A percentile compares a stretch with the other conserved stretches of the same genome.
Evolutionary conservation across 1,284 basidiomycete species (phyloP).

Genomic region (Moniliella sp.): DNA sequence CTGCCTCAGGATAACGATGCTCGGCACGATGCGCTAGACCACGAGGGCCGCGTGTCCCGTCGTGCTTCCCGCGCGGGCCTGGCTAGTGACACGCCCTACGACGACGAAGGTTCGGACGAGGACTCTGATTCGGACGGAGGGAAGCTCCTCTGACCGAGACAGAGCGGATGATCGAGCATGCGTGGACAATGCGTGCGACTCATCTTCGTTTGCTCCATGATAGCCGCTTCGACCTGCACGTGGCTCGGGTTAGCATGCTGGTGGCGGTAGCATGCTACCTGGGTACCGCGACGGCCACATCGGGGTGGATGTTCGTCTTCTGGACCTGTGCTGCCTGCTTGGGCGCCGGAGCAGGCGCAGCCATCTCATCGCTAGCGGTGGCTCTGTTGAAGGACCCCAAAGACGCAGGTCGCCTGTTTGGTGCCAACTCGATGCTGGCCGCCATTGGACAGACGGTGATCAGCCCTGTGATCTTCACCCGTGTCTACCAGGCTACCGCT

Average conservation of each 20-base stretch:
- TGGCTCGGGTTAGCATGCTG: constrained; percentile 6
- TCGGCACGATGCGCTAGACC: constrained; percentile 4
- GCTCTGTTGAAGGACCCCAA: constrained; percentile 16
- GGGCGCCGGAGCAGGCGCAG: constrained; percentile 19
- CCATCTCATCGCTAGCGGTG: constrained; percentile 26
- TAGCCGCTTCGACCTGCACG: constrained; percentile 18
- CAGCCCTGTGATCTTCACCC: constrained; percentile 22
- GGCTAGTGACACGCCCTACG: no score
- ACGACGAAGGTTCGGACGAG: constrained; percentile 5
- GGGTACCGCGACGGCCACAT: constrained; percentile 7
- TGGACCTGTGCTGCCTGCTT: constrained; percentile 11
- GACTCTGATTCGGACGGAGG: constrained; percentile 2
- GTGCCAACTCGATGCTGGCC: constrained; percentile 23
- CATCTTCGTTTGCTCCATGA: constrained; percentile 29
- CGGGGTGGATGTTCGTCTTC: constrained; percentile 7
- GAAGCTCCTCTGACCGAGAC: no score
- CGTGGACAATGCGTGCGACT: constrained; percentile 23
- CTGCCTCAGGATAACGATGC: constrained; percentile 9
- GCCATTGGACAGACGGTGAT: constrained; percentile 19
- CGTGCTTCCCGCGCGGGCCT: no score
- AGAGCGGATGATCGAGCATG: constrained; percentile 16
- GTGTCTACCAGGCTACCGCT: constrained; percentile 12
- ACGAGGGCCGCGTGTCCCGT: no score
- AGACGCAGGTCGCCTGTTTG: constrained; percentile 28
- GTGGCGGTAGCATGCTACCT: constrained; percentile 6